A percentile compares a stretch with the other conserved stretches of the same genome.
phyloP scores from a whole-genome alignment of 495 filamentous ascomycete species.

The Lasiosphaeria hispida region DNA sequence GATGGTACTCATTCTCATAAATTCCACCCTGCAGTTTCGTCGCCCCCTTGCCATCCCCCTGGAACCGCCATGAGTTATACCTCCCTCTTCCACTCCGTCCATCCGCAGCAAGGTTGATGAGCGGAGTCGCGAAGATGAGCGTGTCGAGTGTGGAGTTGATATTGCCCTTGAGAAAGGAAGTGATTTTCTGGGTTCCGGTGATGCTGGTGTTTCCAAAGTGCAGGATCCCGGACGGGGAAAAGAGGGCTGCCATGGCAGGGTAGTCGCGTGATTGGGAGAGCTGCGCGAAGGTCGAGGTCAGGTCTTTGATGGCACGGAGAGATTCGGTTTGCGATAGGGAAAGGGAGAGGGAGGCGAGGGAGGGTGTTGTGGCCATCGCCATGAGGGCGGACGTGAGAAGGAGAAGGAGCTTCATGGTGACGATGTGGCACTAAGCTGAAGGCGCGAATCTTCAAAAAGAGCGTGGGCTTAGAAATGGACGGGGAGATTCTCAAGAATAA shows the following conservation, averaged over 20 bases:
- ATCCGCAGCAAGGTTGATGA: slow-evolving; percentile 15
- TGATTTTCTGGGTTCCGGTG: slow-evolving; percentile 5
- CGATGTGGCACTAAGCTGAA: too few species aligned
- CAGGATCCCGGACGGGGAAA: slow-evolving; percentile 10
- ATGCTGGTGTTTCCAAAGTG: slow-evolving; percentile 11
- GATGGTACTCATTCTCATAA: slow-evolving; percentile 19
- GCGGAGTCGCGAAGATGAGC: slow-evolving; percentile 11
- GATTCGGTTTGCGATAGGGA: slow-evolving; percentile 14
- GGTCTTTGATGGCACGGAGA: slow-evolving; percentile 20
- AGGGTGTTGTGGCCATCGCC: neutral
- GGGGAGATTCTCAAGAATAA: too few species aligned
- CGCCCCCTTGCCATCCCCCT: slow-evolving; percentile 13
- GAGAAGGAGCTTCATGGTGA: neutral
- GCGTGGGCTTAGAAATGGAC: too few species aligned
- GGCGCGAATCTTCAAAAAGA: too few species aligned
- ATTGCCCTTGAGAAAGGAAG: slow-evolving; percentile 1
- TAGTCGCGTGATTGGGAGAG: slow-evolving; percentile 12
- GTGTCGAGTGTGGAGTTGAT: slow-evolving; percentile 1
- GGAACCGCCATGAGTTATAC: slow-evolving; percentile 11
- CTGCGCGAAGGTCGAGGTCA: slow-evolving; percentile 18
- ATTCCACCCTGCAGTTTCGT: slow-evolving; percentile 20
- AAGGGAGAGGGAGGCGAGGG: slow-evolving; percentile 1
- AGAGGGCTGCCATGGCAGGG: slow-evolving; percentile 15
- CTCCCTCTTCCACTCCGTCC: slow-evolving; percentile 10
- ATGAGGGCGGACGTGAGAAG: neutral